These are phyloP conservation scores for Sugiyamaella smithiae DNA, from an alignment of 805 yeast genomes.

Conservation along the genomic window DNA sequence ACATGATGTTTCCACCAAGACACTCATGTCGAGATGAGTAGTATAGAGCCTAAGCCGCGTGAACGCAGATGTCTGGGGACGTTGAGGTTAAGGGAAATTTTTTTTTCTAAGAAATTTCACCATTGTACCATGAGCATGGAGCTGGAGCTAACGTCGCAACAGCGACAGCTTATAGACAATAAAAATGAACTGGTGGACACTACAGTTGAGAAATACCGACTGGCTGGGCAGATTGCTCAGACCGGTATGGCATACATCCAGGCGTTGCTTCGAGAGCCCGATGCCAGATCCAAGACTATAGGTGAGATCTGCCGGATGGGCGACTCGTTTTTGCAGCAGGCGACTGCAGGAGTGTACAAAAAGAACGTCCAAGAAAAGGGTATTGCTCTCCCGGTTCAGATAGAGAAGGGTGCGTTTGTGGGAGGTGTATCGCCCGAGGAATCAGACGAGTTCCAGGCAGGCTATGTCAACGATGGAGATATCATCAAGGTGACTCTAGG, in stretches of 20 bases:
- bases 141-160: slow-evolving; percentile 23
- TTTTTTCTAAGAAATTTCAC: slow-evolving; percentile 5
- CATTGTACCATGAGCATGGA: slow-evolving; percentile 15
- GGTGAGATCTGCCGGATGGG: slow-evolving; percentile 76
- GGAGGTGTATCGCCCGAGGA: slow-evolving; percentile 82
- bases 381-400: slow-evolving; percentile 85
- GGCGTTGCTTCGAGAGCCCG: slow-evolving; percentile 21
- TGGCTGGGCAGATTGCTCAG: slow-evolving; percentile 87
- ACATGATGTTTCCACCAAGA: slow-evolving; percentile 40
- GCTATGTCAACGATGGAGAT: slow-evolving; percentile 68
- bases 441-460: slow-evolving; percentile 36
- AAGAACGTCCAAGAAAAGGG: slow-evolving; percentile 69
- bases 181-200: slow-evolving; percentile 62
- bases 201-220: slow-evolving; percentile 76
- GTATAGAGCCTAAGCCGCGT: background rate
- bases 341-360: slow-evolving; percentile 59
- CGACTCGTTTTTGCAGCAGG: slow-evolving; percentile 66
- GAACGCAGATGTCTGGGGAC: too few relatives aligned
- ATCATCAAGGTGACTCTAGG: slow-evolving; percentile 82
- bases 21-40: slow-evolving; percentile 38
- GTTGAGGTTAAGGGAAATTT: slow-evolving; percentile 1
- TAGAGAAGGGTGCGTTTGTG: slow-evolving; percentile 77
- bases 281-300: slow-evolving; percentile 19
- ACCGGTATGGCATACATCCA: slow-evolving; percentile 66
- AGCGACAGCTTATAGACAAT: slow-evolving; percentile 50